Evolutionary conservation across 371 early-diverging fungal genomes (phyloP).

Genomic region (Circinella minor): DNA sequence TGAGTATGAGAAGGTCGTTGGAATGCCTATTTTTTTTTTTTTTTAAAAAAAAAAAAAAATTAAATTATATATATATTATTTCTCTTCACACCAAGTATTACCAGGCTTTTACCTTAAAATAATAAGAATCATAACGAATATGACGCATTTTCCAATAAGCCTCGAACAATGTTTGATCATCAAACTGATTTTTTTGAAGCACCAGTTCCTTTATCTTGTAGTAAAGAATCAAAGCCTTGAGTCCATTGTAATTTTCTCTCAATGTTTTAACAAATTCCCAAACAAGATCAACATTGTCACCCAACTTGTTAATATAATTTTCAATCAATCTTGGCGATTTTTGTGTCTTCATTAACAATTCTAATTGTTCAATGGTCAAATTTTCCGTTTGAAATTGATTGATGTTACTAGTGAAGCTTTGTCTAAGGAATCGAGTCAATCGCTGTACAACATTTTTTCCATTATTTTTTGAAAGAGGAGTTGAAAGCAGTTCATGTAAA

Average conservation of each 20-base stretch:
- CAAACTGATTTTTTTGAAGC: background rate
- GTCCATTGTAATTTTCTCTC: slow-evolving; percentile 15
- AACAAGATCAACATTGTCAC: slow-evolving; percentile 21
- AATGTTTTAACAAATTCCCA: slow-evolving; percentile 28
- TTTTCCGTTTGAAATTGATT: background rate
- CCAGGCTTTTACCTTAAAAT: background rate
- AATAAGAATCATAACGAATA: background rate
- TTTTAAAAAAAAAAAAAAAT: too few species aligned
- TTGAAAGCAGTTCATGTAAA: background rate
- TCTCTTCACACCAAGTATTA: background rate
- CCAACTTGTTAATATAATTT: slow-evolving; percentile 11
- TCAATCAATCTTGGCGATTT: background rate
- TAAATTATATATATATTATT: background rate
- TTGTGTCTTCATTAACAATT: background rate
- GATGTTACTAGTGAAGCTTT: background rate
- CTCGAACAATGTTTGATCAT: background rate
- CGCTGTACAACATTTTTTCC: background rate
- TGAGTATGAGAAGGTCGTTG: background rate
- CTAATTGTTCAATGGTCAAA: slow-evolving; percentile 18
- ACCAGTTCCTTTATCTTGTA: background rate
- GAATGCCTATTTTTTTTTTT: background rate
- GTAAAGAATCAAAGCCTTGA: background rate
- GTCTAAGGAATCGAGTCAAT: background rate
- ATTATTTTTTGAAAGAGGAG: background rate
- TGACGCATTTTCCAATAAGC: background rate